A percentile compares a stretch with the other conserved stretches of the same genome.
Conservation (phyloP, 2,329 filamentous ascomycete species). For the Polychaeton citri region DNA sequence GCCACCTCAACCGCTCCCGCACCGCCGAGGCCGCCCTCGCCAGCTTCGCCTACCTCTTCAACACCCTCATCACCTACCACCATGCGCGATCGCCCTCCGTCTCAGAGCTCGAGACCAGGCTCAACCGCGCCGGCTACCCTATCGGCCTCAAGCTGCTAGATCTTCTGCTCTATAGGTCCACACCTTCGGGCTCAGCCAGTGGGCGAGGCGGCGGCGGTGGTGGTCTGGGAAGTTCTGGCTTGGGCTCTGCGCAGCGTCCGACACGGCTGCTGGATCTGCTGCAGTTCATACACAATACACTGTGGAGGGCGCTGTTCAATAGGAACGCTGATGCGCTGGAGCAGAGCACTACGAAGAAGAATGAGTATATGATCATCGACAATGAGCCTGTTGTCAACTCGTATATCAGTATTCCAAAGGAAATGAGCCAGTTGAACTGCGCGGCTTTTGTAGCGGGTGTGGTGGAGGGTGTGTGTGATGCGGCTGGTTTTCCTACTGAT, state of each 20-base stretch:
- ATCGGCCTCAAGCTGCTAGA: slow-evolving; percentile 91
- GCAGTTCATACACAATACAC: slow-evolving; percentile 83
- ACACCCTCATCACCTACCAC: slow-evolving; percentile 92
- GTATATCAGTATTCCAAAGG: slow-evolving; percentile 82
- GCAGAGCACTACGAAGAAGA: slow-evolving; percentile 70
- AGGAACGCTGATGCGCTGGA: slow-evolving; percentile 87
- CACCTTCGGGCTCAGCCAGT: slow-evolving; percentile 28
- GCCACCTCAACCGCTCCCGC: slow-evolving; percentile 80
- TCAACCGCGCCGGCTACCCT: slow-evolving; percentile 54
- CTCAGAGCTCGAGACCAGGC: slow-evolving; percentile 61
- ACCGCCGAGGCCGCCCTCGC: slow-evolving; percentile 82
- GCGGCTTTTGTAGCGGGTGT: slow-evolving; percentile 91
- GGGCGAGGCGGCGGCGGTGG: not conserved
- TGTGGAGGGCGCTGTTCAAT: slow-evolving; percentile 87
- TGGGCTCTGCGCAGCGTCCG: slow-evolving; percentile 39
- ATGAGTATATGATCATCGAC: slow-evolving; percentile 98
- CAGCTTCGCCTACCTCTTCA: slow-evolving; percentile 91
- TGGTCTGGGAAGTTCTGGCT: slow-evolving; percentile 20
- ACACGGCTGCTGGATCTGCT: slow-evolving; percentile 81
- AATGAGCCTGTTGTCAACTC: slow-evolving; percentile 94
- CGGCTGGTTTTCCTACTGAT: slow-evolving; percentile 68
- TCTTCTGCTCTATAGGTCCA: slow-evolving; percentile 76
- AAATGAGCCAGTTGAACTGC: slow-evolving; percentile 94
- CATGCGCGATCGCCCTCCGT: slow-evolving; percentile 84
- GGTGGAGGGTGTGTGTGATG: slow-evolving; percentile 90